A percentile compares a stretch with the other conserved stretches of the same genome.
Conservation (phyloP, 768 basidiomycete genomes). For the Rossbeevera mucosa region DNA sequence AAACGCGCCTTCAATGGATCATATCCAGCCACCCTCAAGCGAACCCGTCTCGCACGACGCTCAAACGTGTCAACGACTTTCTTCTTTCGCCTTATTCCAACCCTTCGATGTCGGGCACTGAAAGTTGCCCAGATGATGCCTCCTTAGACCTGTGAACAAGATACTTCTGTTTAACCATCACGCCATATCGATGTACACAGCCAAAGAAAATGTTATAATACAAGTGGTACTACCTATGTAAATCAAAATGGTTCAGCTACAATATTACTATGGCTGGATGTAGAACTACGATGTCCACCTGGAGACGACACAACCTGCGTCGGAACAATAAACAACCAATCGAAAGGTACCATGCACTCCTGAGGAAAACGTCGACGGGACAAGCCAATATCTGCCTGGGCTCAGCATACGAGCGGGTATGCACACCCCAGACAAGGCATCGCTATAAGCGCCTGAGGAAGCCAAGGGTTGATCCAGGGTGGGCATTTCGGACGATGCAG, state of each 20-base stretch:
- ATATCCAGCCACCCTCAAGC: conserved; percentile 67
- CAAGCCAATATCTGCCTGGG: conserved; percentile 61
- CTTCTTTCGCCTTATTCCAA: conserved; percentile 43
- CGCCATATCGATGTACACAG: background rate
- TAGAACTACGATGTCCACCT: background rate
- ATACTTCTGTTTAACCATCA: background rate
- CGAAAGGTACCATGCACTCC: conserved; percentile 54
- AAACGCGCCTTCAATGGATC: conserved; percentile 80
- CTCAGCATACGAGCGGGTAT: conserved; percentile 49
- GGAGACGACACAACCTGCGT: conserved; percentile 24
- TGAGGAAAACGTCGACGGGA: conserved; percentile 71
- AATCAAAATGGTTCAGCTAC: background rate
- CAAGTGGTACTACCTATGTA: background rate
- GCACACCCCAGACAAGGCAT: conserved; percentile 66
- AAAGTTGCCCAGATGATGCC: background rate
- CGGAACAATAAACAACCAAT: conserved; percentile 56
- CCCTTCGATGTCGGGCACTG: background rate
- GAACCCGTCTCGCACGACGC: conserved; percentile 79
- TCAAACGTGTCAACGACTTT: conserved; percentile 76
- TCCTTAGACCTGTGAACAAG: background rate
- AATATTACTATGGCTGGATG: background rate
- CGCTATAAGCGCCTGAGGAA: conserved; percentile 80
- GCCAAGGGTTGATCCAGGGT: conserved; percentile 40
- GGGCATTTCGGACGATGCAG: conserved; percentile 21
- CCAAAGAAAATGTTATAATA: background rate